Evolutionary conservation across 345 rosid genomes (phyloP).

Genomic region (Populus tremula): DNA sequence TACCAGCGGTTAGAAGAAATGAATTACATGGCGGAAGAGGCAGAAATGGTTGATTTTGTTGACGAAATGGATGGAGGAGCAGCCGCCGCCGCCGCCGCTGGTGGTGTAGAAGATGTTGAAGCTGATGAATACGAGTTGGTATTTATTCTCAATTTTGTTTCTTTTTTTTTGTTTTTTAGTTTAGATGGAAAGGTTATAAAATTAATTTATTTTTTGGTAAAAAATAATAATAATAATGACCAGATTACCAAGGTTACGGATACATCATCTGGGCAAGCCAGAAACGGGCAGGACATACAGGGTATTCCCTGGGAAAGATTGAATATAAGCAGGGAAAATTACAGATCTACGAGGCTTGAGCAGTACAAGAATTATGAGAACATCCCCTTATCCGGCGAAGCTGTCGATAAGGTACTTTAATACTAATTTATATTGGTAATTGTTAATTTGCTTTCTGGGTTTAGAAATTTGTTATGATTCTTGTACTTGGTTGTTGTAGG

Average conservation of each 20-base stretch:
- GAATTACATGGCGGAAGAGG: conserved; percentile 16
- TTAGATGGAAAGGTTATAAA: too few species aligned
- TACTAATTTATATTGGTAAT: not conserved
- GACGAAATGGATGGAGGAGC: conserved; percentile 7
- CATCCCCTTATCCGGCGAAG: conserved; percentile 62
- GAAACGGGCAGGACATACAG: conserved; percentile 84
- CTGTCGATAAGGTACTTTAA: conserved; percentile 56
- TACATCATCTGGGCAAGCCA: conserved; percentile 81
- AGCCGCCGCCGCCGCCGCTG: not conserved
- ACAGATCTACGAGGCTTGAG: conserved; percentile 82
- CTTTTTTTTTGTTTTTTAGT: not conserved
- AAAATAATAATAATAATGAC: not conserved
- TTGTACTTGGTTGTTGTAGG: conserved; percentile 20
- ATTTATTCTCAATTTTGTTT: not conserved
- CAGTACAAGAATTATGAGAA: conserved; percentile 97
- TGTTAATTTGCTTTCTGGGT: not conserved
- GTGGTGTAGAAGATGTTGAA: conserved; percentile 2
- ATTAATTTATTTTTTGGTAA: not conserved
- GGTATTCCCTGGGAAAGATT: conserved; percentile 98
- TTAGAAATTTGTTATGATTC: not conserved
- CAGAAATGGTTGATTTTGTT: conserved; percentile 3
- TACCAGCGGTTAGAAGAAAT: conserved; percentile 3
- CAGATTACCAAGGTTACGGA: conserved; percentile 42
- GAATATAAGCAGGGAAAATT: conserved; percentile 74
- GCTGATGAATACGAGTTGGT: conserved; percentile 21